phyloP scores from a whole-genome alignment of 805 yeast species.

The Metschnikowia similis region DNA sequence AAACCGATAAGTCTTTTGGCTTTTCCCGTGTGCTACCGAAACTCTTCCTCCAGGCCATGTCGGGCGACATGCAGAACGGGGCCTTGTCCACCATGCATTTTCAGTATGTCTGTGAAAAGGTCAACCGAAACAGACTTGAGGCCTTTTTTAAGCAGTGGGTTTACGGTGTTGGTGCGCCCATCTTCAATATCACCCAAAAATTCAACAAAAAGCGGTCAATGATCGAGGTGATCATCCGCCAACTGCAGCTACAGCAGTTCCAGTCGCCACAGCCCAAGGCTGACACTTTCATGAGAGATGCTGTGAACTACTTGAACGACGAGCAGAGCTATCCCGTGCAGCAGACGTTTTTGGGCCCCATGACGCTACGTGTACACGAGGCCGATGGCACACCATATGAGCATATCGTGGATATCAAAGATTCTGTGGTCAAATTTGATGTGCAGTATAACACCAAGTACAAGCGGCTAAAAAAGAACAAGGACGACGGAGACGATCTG shows the following conservation, averaged over 20 bases:
- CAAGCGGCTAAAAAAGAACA: slow-evolving; percentile 68
- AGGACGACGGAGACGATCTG: slow-evolving; percentile 38
- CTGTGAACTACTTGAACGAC: slow-evolving; percentile 39
- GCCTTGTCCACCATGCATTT: slow-evolving; percentile 78
- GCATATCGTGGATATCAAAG: slow-evolving; percentile 90
- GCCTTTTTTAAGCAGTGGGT: slow-evolving; percentile 92
- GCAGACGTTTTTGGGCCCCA: slow-evolving; percentile 81
- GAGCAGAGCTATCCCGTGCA: slow-evolving; percentile 39
- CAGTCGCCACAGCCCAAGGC: slow-evolving; percentile 33
- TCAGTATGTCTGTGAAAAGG: slow-evolving; percentile 91
- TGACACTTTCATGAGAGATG: slow-evolving; percentile 43
- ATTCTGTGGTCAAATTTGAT: slow-evolving; percentile 78
- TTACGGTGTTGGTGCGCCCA: slow-evolving; percentile 81
- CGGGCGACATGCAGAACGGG: slow-evolving; percentile 82
- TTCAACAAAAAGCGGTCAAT: slow-evolving; percentile 92
- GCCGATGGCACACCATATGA: slow-evolving; percentile 99
- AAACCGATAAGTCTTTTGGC: slow-evolving; percentile 92
- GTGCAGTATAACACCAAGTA: slow-evolving; percentile 94
- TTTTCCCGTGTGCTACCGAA: slow-evolving; percentile 88
- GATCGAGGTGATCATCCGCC: slow-evolving; percentile 91
- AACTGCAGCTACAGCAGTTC: slow-evolving; percentile 69
- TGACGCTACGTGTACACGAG: slow-evolving; percentile 95
- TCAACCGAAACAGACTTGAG: slow-evolving; percentile 79
- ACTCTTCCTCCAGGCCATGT: slow-evolving; percentile 88
- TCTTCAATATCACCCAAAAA: slow-evolving; percentile 81